Conservation (phyloP, 768 basidiomycete genomes). For the Punctularia strigosozonata region DNA sequence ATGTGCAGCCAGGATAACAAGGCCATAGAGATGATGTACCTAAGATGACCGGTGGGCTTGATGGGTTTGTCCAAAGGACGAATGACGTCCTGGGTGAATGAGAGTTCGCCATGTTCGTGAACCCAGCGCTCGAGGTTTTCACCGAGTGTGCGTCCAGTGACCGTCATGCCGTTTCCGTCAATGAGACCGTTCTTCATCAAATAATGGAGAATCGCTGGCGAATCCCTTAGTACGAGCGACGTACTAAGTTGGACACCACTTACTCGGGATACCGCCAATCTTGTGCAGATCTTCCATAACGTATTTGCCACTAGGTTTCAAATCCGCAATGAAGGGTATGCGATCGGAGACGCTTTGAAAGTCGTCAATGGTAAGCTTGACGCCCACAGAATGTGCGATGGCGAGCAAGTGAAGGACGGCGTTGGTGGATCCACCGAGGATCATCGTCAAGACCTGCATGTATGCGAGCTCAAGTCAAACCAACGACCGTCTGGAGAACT, state of each 20-base stretch:
- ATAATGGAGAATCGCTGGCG: conserved; percentile 71
- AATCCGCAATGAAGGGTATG: conserved; percentile 88
- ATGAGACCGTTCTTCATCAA: conserved; percentile 80
- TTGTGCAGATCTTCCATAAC: conserved; percentile 97
- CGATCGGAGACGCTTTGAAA: conserved; percentile 91
- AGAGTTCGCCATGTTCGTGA: conserved; percentile 66
- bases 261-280: conserved; percentile 93
- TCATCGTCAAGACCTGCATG: conserved; percentile 82
- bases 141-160: conserved; percentile 81
- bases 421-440: conserved; percentile 95
- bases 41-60: conserved; percentile 81
- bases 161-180: conserved; percentile 83
- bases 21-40: conserved; percentile 31
- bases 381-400: conserved; percentile 90
- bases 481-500: background rate
- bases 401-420: conserved; percentile 96
- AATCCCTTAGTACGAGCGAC: background rate
- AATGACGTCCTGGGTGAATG: conserved; percentile 73
- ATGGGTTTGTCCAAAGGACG: conserved; percentile 81
- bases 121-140: conserved; percentile 91
- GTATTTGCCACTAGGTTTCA: conserved; percentile 96
- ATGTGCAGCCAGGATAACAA: background rate
- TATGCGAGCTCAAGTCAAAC: too few relatives aligned
- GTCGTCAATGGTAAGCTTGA: conserved; percentile 81
- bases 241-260: conserved; percentile 20